phyloP scores from a whole-genome alignment of 306 rosid species.

The Benincasa hispida region DNA sequence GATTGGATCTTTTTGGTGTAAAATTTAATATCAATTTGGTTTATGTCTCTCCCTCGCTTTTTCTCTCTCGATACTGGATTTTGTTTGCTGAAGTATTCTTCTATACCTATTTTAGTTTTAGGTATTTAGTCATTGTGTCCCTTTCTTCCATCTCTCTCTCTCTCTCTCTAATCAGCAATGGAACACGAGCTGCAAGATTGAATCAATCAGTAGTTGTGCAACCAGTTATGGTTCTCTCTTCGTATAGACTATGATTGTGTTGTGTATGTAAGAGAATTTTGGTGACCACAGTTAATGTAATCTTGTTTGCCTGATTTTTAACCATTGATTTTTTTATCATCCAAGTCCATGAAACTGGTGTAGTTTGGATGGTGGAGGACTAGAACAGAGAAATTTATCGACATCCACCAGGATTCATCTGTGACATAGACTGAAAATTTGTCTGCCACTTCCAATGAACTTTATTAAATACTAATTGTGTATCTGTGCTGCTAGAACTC shows the following conservation, averaged over 20 bases:
- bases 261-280: background rate
- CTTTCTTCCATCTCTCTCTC: background rate
- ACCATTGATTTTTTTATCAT: background rate
- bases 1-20: background rate
- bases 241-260: background rate
- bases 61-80: background rate
- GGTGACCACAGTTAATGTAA: background rate
- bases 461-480: background rate
- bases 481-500: background rate
- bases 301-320: background rate
- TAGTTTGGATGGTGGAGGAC: background rate
- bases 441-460: background rate
- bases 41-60: background rate
- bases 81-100: background rate
- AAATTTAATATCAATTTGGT: background rate
- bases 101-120: background rate
- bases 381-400: background rate
- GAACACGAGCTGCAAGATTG: background rate
- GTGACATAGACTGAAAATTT: background rate
- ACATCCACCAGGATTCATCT: background rate
- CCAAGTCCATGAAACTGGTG: background rate
- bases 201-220: background rate
- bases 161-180: background rate
- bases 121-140: background rate
- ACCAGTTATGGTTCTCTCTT: background rate